Evolutionary conservation across 768 basidiomycete genomes (phyloP).

Genomic region (Boletellus ananas): DNA sequence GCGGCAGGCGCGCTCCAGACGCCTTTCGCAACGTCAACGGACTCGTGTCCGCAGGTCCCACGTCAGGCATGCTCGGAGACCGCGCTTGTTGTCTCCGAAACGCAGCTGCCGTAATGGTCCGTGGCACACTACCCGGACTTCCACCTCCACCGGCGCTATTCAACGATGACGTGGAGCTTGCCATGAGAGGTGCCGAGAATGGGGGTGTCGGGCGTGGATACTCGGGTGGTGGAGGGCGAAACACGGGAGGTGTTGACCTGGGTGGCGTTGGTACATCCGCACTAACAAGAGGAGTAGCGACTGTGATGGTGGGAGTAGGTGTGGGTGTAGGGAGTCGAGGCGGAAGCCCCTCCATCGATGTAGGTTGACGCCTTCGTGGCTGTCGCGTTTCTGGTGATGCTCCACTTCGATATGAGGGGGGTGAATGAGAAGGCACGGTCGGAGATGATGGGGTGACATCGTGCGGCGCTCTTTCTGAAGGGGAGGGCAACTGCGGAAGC

Average conservation of each 20-base stretch:
- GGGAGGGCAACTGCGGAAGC: neutral
- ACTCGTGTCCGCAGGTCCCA: slow-evolving; percentile 39
- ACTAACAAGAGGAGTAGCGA: neutral
- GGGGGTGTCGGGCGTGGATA: slow-evolving; percentile 38
- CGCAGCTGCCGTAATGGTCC: slow-evolving; percentile 74
- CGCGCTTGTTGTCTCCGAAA: slow-evolving; percentile 55
- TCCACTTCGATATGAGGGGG: slow-evolving; percentile 35
- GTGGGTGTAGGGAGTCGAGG: slow-evolving; percentile 9
- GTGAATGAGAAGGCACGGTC: slow-evolving; percentile 36
- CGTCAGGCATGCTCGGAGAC: slow-evolving; percentile 21
- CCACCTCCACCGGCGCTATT: slow-evolving; percentile 9
- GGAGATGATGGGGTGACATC: slow-evolving; percentile 24
- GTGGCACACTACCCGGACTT: slow-evolving; percentile 34
- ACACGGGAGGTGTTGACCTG: slow-evolving; percentile 1
- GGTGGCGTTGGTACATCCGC: slow-evolving; percentile 1
- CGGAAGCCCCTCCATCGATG: slow-evolving; percentile 4
- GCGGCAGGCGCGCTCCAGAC: slow-evolving; percentile 12
- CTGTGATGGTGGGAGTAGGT: neutral
- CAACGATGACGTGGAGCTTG: slow-evolving; percentile 34
- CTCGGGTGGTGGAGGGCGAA: slow-evolving; percentile 41
- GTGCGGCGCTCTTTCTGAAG: slow-evolving; percentile 10
- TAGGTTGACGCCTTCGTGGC: neutral
- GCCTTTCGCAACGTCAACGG: slow-evolving; percentile 50
- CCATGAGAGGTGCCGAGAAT: slow-evolving; percentile 29
- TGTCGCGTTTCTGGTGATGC: slow-evolving; percentile 7